Conservation (phyloP, 2,329 filamentous ascomycete species). For the Clonostachys sp. region DNA sequence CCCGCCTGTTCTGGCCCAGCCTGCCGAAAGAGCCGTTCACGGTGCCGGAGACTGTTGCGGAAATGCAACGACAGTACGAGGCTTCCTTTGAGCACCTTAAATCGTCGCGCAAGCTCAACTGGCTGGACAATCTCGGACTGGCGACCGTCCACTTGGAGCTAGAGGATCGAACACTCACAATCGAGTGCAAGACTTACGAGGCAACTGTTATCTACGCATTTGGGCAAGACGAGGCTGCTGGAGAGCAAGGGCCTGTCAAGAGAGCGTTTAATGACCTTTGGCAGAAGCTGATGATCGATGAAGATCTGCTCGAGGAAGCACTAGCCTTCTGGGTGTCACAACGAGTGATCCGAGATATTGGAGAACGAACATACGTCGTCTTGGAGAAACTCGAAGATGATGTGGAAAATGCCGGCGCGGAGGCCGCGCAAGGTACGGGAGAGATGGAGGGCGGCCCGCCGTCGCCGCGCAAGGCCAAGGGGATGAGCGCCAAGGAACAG, state of each 20-base stretch:
- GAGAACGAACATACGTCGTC: conserved; percentile 57
- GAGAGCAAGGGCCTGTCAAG: conserved; percentile 24
- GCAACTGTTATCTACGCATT: conserved; percentile 87
- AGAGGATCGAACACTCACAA: conserved; percentile 68
- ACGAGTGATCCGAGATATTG: conserved; percentile 55
- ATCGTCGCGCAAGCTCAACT: conserved; percentile 78
- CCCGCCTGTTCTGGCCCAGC: conserved; percentile 88
- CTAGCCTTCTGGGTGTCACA: conserved; percentile 69
- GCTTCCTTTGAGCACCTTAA: conserved; percentile 76
- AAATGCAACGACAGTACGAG: conserved; percentile 67
- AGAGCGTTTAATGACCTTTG: conserved; percentile 50
- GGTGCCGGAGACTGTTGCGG: conserved; percentile 53
- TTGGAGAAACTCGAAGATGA: conserved; percentile 55
- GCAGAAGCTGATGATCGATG: conserved; percentile 64
- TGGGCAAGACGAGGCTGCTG: conserved; percentile 36
- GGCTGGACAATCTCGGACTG: conserved; percentile 78
- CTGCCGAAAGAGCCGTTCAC: conserved; percentile 66
- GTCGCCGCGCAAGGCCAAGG: conserved; percentile 45
- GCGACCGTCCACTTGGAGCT: conserved; percentile 79
- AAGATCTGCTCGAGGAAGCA: conserved; percentile 63
- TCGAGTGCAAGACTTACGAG: conserved; percentile 78
- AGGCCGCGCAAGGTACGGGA: conserved; percentile 12
- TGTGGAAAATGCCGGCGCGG: conserved; percentile 7
- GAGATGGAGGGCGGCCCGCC: conserved; percentile 18
- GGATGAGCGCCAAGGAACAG: conserved; percentile 60